Evolutionary conservation across 768 basidiomycete genomes (phyloP).

Genomic region (Tephrocybe sp.): DNA sequence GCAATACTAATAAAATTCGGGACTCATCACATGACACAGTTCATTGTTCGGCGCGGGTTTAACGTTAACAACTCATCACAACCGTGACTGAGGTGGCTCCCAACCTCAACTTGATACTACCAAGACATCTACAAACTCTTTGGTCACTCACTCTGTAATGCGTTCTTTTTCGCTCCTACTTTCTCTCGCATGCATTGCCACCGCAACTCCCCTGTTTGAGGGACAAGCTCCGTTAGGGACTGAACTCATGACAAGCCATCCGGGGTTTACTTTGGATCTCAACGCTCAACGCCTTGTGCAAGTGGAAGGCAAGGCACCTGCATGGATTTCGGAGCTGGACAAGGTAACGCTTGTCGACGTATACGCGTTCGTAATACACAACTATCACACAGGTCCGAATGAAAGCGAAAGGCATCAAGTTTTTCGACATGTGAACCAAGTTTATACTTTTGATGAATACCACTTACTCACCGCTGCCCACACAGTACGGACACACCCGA

Average conservation of each 20-base stretch:
- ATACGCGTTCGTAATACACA: slow-evolving; percentile 2
- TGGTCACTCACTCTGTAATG: slow-evolving; percentile 41
- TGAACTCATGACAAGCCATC: slow-evolving; percentile 29
- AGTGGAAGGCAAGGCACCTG: slow-evolving; percentile 65
- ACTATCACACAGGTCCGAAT: slow-evolving; percentile 58
- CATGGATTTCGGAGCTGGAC: slow-evolving; percentile 87
- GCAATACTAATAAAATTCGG: slow-evolving; percentile 9
- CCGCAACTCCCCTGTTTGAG: slow-evolving; percentile 38
- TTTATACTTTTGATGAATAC: slow-evolving; percentile 8
- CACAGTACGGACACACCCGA: slow-evolving; percentile 74
- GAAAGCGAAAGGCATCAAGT: slow-evolving; percentile 75
- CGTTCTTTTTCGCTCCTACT: slow-evolving; percentile 47
- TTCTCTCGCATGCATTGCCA: slow-evolving; percentile 41
- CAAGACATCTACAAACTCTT: no score
- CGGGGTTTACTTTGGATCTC: slow-evolving; percentile 75
- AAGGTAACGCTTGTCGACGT: slow-evolving; percentile 52
- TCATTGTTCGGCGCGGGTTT: no score
- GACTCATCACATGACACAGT: slow-evolving; percentile 8
- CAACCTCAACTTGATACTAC: not conserved
- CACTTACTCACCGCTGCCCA: slow-evolving; percentile 16
- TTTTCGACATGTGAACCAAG: slow-evolving; percentile 78
- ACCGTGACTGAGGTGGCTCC: no score
- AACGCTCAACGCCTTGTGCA: slow-evolving; percentile 73
- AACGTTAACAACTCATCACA: no score
- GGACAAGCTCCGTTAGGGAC: slow-evolving; percentile 41